Conservation (phyloP, 1,139 yeast species). For the Candida sojae region DNA sequence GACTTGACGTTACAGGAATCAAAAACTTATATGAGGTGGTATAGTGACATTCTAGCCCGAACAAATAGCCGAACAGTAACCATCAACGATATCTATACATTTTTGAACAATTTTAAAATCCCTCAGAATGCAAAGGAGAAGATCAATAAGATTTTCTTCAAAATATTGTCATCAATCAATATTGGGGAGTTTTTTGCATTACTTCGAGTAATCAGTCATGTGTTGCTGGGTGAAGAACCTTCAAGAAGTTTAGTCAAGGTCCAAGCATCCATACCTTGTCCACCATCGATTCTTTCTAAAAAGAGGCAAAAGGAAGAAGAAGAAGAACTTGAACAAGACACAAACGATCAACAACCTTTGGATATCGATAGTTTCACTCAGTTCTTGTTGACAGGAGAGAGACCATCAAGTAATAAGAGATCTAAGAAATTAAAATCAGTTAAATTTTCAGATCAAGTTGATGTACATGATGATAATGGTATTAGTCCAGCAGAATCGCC, state of each 20-base stretch:
- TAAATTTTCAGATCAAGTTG: conserved; percentile 67
- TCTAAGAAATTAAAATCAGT: conserved; percentile 57
- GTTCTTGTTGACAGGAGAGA: conserved; percentile 70
- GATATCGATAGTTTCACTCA: conserved; percentile 78
- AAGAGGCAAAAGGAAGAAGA: conserved; percentile 51
- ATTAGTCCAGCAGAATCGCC: conserved; percentile 28
- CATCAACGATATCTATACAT: conserved; percentile 62
- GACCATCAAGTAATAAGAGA: conserved; percentile 48
- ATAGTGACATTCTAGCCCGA: conserved; percentile 65
- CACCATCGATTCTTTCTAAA: conserved; percentile 64
- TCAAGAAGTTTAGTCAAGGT: conserved; percentile 49
- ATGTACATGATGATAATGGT: conserved; percentile 32
- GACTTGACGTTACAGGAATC: conserved; percentile 66
- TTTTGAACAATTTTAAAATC: conserved; percentile 62
- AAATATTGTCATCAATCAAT: conserved; percentile 53
- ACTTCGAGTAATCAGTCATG: conserved; percentile 63
- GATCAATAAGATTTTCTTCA: conserved; percentile 52
- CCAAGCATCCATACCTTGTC: conserved; percentile 64
- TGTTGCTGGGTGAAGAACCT: conserved; percentile 49
- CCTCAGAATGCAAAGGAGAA: conserved; percentile 42
- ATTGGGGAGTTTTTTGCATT: conserved; percentile 79
- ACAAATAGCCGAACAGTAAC: conserved; percentile 57
- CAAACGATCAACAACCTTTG: conserved; percentile 34
- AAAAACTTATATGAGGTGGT: conserved; percentile 77
- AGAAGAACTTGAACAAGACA: conserved; percentile 27